A percentile compares a stretch with the other conserved stretches of the same genome.
Evolutionary conservation across 148 eudicot genomes (phyloP).

Genomic region (Rhododendron vialii): DNA sequence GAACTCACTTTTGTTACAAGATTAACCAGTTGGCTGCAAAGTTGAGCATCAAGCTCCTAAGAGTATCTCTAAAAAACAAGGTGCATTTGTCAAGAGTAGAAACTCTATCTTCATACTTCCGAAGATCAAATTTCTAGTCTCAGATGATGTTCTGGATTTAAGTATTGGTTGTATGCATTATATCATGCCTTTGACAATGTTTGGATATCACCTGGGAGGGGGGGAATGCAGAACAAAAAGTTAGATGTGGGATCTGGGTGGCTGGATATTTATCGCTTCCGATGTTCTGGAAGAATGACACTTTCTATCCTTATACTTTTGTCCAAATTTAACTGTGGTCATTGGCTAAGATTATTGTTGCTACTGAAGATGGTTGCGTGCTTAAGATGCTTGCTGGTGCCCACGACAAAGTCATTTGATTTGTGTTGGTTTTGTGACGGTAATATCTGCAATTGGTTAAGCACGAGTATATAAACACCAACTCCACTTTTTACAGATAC

Average conservation of each 20-base stretch:
- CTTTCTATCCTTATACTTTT: neutral
- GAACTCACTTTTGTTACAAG: neutral
- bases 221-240: neutral
- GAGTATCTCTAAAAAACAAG: neutral
- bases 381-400: neutral
- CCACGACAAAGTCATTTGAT: neutral
- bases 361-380: neutral
- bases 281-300: neutral
- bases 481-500: neutral
- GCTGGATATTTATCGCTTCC: neutral
- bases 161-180: neutral
- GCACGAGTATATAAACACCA: neutral
- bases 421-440: neutral
- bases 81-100: neutral
- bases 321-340: neutral
- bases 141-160: neutral
- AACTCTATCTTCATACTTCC: neutral
- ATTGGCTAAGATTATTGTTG: neutral
- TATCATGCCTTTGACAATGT: neutral
- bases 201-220: too few species aligned
- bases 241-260: neutral
- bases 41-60: neutral
- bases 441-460: neutral
- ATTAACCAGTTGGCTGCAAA: neutral
- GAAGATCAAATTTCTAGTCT: neutral